Conservation (phyloP, 106 monocot species). For the Iris macrosiphon region DNA sequence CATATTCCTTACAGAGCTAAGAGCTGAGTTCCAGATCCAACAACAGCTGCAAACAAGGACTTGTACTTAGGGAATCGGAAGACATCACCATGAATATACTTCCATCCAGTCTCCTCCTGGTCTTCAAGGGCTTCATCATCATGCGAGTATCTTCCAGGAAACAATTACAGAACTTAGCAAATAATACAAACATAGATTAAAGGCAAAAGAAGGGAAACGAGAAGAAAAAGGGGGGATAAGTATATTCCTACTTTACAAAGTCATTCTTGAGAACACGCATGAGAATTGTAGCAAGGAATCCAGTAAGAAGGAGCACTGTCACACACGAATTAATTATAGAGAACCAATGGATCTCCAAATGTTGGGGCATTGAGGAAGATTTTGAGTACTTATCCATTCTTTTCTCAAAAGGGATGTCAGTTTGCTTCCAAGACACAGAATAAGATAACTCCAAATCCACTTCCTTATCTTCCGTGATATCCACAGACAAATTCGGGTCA, state of each 20-base stretch:
- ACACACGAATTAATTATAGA: slow-evolving; percentile 59
- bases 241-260: slow-evolving; percentile 43
- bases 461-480: slow-evolving; percentile 54
- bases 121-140: slow-evolving; percentile 54
- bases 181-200: too few relatives aligned
- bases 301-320: slow-evolving; percentile 55
- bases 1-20: slow-evolving; percentile 41
- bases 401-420: slow-evolving; percentile 45
- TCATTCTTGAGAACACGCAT: slow-evolving; percentile 68
- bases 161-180: neutral
- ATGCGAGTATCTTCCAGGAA: slow-evolving; percentile 40
- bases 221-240: neutral
- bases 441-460: slow-evolving; percentile 46
- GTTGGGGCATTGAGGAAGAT: slow-evolving; percentile 49
- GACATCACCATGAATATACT: slow-evolving; percentile 67
- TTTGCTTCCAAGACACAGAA: slow-evolving; percentile 55
- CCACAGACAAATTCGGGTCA: slow-evolving; percentile 32
- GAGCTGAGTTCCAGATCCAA: slow-evolving; percentile 67
- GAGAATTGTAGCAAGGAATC: slow-evolving; percentile 60
- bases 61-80: slow-evolving; percentile 54
- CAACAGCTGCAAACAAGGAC: slow-evolving; percentile 50
- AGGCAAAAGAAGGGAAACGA: too few relatives aligned
- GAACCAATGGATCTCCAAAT: slow-evolving; percentile 69
- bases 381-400: slow-evolving; percentile 68
- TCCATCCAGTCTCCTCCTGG: slow-evolving; percentile 65